Evolutionary conservation across 345 rosid genomes (phyloP).

Genomic region (Camelina laxa): DNA sequence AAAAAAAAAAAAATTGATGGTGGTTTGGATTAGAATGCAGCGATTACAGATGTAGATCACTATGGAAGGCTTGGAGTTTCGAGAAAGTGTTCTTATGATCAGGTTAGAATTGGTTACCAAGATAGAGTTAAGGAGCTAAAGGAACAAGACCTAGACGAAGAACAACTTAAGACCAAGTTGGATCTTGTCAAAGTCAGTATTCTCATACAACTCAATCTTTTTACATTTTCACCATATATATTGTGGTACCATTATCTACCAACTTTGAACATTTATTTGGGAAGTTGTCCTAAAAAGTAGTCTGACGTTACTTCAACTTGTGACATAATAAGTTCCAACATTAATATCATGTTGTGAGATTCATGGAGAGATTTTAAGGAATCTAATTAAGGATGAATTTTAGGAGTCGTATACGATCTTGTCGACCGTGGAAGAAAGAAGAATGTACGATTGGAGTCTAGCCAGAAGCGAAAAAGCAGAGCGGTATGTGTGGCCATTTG

Average conservation of each 20-base stretch:
- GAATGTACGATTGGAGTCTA: conserved; percentile 96
- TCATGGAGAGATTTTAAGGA: background rate
- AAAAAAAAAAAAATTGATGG: conserved; percentile 31
- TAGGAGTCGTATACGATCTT: conserved; percentile 76
- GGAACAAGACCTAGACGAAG: conserved; percentile 63
- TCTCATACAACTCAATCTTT: background rate
- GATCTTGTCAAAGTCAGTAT: conserved; percentile 59
- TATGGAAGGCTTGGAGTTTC: conserved; percentile 70
- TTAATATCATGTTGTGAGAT: background rate
- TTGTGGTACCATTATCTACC: no score
- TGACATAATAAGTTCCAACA: no score
- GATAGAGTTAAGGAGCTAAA: conserved; percentile 56
- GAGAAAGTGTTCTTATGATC: conserved; percentile 58
- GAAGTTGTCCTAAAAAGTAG: no score
- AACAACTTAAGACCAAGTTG: conserved; percentile 53
- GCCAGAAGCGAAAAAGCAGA: conserved; percentile 65
- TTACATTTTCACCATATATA: background rate
- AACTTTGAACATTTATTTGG: no score
- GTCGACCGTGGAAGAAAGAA: conserved; percentile 71
- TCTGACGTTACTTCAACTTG: no score
- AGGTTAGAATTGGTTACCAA: conserved; percentile 58
- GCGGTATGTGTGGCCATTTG: conserved; percentile 75
- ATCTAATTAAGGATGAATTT: background rate
- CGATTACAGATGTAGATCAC: conserved; percentile 86
- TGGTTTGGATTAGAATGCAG: conserved; percentile 66